Base-by-base conservation (phyloP, 2,329 filamentous ascomycete species). In the Talaromyces sp. region DNA sequence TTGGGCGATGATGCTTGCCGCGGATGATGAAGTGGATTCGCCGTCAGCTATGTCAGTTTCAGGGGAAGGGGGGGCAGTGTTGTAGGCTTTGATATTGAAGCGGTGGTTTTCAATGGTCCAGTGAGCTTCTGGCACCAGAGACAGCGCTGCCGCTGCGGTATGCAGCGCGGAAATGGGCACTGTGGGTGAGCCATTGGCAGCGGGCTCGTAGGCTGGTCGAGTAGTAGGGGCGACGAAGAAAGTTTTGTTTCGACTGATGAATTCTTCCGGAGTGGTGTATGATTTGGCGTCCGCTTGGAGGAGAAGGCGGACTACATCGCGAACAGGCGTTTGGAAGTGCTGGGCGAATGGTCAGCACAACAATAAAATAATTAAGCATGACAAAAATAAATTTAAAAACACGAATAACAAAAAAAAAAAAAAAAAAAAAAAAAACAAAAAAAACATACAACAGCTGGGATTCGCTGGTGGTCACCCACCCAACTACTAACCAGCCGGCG, bases 221-320 rank as follows among this genome's bases (percentile, higher is more conserved):
- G 66, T 52, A 30, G 76, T 58, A 53, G 68, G 53, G 66, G 76
- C 69, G 1, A 72, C 73, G 72, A 89, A 88, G 73, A 90, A 85
- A 68, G 85, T 84, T 30, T 74, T 70, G 69, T 86, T 85, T 36
- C 82, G 79, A 33, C 80, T 69, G 8, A 85, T 73, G 70, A 88
- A 90, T 22, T 84, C 78, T 4, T 73, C 64, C 0, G 85, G 78
- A 17, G 78, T 85, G 19, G 79, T 81, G 70, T 84, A 89, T 61
- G 83, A 85, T 63, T 83, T 82, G 9, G 80, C 78, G 66, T 87
- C 85, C 25, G 78, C 77, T 11, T 75, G 72, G 22, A 89, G 73
- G 25, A 53, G 49, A n/a, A 53, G 49, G 28, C 25, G 25, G 19
- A 53, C 27, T 30, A 53, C 11, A 53, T 30, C 49, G 4, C 49